phyloP scores from a whole-genome alignment of 2,329 filamentous ascomycete genomes.

The Microsporum canis region DNA sequence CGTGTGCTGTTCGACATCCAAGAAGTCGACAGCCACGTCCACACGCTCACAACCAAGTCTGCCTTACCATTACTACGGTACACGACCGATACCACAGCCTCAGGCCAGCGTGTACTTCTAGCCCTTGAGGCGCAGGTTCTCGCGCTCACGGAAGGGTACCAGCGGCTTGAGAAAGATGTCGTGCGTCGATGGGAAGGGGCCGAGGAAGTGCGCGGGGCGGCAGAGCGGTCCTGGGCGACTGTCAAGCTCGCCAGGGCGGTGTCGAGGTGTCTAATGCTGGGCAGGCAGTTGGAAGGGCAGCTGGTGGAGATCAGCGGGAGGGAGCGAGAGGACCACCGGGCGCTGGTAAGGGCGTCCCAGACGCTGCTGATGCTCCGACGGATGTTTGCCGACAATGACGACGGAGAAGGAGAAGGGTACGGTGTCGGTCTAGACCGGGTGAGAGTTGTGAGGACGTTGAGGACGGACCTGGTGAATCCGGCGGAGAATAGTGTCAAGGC shows the following conservation, averaged over 20 bases:
- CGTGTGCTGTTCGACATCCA: constrained; percentile 92
- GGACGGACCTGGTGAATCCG: constrained; percentile 57
- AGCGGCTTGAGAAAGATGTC: constrained; percentile 75
- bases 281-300: constrained; percentile 77
- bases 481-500: constrained; percentile 63
- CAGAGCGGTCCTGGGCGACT: constrained; percentile 68
- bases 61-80: constrained; percentile 71
- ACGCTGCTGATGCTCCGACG: constrained; percentile 66
- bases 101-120: constrained; percentile 59
- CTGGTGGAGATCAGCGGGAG: constrained; percentile 55
- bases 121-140: constrained; percentile 71
- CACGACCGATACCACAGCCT: constrained; percentile 61
- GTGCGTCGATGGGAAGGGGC: constrained; percentile 74
- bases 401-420: constrained; percentile 58
- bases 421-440: constrained; percentile 55
- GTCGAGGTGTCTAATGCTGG: constrained; percentile 66
- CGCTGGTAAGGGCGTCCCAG: constrained; percentile 70
- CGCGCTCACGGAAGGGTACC: constrained; percentile 72
- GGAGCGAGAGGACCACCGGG: constrained; percentile 28
- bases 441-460: constrained; percentile 58
- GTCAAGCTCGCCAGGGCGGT: constrained; percentile 66
- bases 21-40: constrained; percentile 92
- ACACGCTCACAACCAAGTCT: constrained; percentile 72
- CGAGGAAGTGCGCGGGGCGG: constrained; percentile 66
- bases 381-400: constrained; percentile 54